Evolutionary conservation across 495 filamentous ascomycete species (phyloP).

Genomic region (Aspergillus cavernicola): DNA sequence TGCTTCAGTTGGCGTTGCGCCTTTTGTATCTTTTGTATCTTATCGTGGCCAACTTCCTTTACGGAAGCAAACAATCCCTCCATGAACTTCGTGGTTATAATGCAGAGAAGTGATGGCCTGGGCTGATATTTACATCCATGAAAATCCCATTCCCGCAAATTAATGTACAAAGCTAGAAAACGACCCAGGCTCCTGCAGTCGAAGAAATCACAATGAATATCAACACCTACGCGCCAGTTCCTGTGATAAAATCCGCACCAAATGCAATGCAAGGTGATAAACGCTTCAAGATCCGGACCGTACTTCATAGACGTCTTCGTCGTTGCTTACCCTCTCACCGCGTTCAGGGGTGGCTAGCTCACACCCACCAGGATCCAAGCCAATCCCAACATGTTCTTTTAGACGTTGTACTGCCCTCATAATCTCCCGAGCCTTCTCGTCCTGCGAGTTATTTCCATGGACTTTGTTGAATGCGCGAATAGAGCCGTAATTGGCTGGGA

Average conservation of each 20-base stretch:
- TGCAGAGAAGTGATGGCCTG: not conserved
- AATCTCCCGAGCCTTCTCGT: slow-evolving; percentile 36
- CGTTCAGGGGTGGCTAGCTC: slow-evolving; percentile 23
- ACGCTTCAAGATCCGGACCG: slow-evolving; percentile 16
- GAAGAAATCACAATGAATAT: not conserved
- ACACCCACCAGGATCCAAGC: slow-evolving; percentile 43
- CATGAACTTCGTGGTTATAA: not conserved
- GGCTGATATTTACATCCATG: not conserved
- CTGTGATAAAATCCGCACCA: not conserved
- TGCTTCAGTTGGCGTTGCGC: not conserved
- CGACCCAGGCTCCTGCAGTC: not conserved
- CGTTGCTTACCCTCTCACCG: slow-evolving; percentile 33
- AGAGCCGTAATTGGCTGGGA: slow-evolving; percentile 30
- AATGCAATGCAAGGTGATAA: not conserved
- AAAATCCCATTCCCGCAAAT: not conserved
- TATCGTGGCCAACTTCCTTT: not conserved
- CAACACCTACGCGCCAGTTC: not conserved
- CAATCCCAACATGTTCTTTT: slow-evolving; percentile 46
- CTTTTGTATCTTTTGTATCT: not conserved
- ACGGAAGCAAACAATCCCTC: not conserved
- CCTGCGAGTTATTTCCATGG: slow-evolving; percentile 35
- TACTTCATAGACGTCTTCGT: slow-evolving; percentile 40
- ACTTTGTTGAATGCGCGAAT: slow-evolving; percentile 37
- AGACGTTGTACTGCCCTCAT: slow-evolving; percentile 37
- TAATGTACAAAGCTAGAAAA: slow-evolving; percentile 1